phyloP scores from a whole-genome alignment of 2,329 filamentous ascomycete genomes.

The Fusarium tuaranense region DNA sequence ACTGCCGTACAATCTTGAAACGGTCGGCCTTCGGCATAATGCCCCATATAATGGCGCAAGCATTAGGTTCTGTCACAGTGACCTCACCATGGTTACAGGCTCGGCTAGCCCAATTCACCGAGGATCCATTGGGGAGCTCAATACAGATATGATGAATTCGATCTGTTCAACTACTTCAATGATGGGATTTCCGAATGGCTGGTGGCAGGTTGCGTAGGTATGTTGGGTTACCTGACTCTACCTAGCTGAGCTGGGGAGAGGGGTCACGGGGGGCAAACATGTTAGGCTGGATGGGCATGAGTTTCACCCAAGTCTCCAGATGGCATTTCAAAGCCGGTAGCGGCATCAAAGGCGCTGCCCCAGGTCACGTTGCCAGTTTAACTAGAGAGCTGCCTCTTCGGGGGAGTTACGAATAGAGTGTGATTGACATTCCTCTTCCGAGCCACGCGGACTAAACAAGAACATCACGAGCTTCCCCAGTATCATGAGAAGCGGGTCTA shows the following conservation, averaged over 20 bases:
- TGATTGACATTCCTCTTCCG: not conserved
- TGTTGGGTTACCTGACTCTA: not conserved
- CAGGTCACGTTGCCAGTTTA: not conserved
- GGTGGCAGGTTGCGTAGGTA: not conserved
- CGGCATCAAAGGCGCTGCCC: not conserved
- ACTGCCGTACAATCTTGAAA: not conserved
- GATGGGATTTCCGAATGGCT: not conserved
- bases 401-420: not conserved
- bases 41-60: not conserved
- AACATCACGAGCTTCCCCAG: not conserved
- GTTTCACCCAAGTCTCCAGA: not conserved
- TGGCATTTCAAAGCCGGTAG: not conserved
- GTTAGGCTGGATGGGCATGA: not conserved
- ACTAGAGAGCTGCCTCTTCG: not conserved
- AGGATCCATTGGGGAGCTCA: not conserved
- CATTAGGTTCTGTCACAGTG: not conserved
- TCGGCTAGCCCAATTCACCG: not conserved
- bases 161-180: too few relatives aligned
- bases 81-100: not conserved
- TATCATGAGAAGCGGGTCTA: not conserved
- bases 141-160: not conserved
- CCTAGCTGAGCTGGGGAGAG: not conserved
- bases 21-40: not conserved
- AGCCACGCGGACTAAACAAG: not conserved
- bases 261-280: not conserved